Evolutionary conservation across 106 monocot species (phyloP).

Genomic region (Platanthera zijinensis): DNA sequence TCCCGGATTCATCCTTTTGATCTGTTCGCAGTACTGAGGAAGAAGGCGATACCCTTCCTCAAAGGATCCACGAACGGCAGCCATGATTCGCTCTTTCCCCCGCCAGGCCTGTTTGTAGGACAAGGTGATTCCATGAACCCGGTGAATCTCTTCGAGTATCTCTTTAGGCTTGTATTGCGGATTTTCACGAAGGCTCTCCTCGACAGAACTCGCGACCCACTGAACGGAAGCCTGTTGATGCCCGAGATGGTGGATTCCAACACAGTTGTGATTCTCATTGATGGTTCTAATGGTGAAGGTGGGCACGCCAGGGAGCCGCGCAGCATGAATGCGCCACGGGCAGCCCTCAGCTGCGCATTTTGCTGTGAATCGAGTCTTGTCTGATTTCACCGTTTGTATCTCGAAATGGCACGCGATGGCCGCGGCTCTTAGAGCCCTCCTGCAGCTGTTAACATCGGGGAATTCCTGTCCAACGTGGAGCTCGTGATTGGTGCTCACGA

Average conservation of each 20-base stretch:
- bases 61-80: slow-evolving; percentile 86
- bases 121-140: slow-evolving; percentile 86
- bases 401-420: slow-evolving; percentile 97
- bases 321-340: slow-evolving; percentile 92
- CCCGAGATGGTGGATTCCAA: slow-evolving; percentile 79
- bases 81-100: slow-evolving; percentile 96
- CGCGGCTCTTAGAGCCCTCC: slow-evolving; percentile 70
- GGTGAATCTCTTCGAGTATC: slow-evolving; percentile 92
- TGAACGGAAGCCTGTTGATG: slow-evolving; percentile 97
- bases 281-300: slow-evolving; percentile 92
- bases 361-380: slow-evolving; percentile 92
- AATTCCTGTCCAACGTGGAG: slow-evolving; percentile 84
- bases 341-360: slow-evolving; percentile 83
- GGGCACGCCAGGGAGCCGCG: slow-evolving; percentile 90
- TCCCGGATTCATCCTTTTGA: slow-evolving; percentile 76
- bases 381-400: slow-evolving; percentile 96
- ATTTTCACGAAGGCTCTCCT: slow-evolving; percentile 86
- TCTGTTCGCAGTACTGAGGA: slow-evolving; percentile 86
- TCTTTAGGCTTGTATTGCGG: slow-evolving; percentile 96
- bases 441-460: slow-evolving; percentile 86
- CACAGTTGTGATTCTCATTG: slow-evolving; percentile 67
- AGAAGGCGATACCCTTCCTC: slow-evolving; percentile 91
- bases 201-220: slow-evolving; percentile 93
- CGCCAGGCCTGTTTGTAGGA: slow-evolving; percentile 98
- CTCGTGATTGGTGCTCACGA: slow-evolving; percentile 39